These are phyloP conservation scores for Scedosporium boydii DNA, from an alignment of 2,329 filamentous ascomycete species.

Conservation along the genomic window DNA sequence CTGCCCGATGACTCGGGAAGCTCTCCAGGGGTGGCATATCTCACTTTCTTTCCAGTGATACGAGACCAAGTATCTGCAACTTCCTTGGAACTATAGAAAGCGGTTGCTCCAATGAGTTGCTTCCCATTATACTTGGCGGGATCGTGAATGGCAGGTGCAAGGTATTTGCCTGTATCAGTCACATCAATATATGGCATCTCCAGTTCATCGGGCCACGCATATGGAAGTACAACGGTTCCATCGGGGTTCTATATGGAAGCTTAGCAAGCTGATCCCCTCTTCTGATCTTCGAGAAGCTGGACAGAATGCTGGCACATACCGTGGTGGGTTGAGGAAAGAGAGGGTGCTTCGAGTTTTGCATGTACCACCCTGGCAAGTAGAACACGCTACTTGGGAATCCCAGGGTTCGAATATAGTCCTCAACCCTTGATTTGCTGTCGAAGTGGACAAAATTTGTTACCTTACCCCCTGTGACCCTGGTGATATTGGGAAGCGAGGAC, in stretches of 20 bases:
- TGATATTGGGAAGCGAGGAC: slow-evolving; percentile 25
- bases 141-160: not conserved
- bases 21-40: not conserved
- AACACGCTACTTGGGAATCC: slow-evolving; percentile 31
- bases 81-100: not conserved
- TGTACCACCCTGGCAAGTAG: slow-evolving; percentile 30
- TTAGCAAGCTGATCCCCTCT: too few species aligned
- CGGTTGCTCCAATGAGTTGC: not conserved
- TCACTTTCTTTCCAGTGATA: not conserved
- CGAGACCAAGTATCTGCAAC: not conserved
- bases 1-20: not conserved
- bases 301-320: too few species aligned
- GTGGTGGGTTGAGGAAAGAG: not conserved
- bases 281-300: too few species aligned
- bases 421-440: slow-evolving; percentile 41
- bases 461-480: slow-evolving; percentile 23
- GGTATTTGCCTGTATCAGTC: not conserved
- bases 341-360: slow-evolving; percentile 22
- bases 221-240: not conserved
- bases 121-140: not conserved
- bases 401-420: slow-evolving; percentile 39
- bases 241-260: not conserved
- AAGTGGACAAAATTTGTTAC: slow-evolving; percentile 29
- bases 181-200: not conserved
- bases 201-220: not conserved